Evolutionary conservation across 768 basidiomycete species (phyloP), one percentile per base, ranked within the genome.

Genomic region (Naematelia aurantialba): DNA sequence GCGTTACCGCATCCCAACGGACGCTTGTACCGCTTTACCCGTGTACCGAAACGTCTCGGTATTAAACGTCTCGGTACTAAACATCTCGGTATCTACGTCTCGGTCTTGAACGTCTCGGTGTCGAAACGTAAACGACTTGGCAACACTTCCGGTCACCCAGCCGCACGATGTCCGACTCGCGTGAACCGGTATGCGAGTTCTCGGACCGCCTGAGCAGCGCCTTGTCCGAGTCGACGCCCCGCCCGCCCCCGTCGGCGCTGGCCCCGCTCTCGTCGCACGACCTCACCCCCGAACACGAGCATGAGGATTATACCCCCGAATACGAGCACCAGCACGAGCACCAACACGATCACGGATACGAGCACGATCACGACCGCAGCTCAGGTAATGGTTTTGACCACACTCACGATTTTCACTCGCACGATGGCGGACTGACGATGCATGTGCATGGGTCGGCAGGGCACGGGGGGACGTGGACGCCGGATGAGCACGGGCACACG

Each of bases 401-500:
- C 24, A 26, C 14, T 21, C 26, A 52, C 19, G 21, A 30, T 47
- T 52, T 75, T 2, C 85, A 86, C 68, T 79, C 83, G 11, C 87
- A 89, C 71, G 83, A 72, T 56, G 78, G 61, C 14, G 62, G 44
- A 45, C 69, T 45, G 79, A 71, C 13, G 74, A 62, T 5, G 45
- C 71, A 66, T 31, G 24, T 46, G 27, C 72, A 73, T 48, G 63
- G 50, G 65, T 34, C 14, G 56, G 67, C 59, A 61, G 49, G 67
- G 83, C 79, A 17, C n/a, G 67, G 63, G 1, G 74, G 74, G 19
- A 60, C 67, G 2, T 76, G 72, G 71, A 77, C 73, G 4, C 72
- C 75, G 10, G 82, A 81, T 45, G 91, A 93, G 54, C 93, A 97
- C 70, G 93, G 93, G 3, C 94, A 97, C 69, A 91, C 91, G 0